These are phyloP conservation scores for Magnusiomyces fungicola DNA, from an alignment of 1,139 yeast species.

Conservation along the genomic window DNA sequence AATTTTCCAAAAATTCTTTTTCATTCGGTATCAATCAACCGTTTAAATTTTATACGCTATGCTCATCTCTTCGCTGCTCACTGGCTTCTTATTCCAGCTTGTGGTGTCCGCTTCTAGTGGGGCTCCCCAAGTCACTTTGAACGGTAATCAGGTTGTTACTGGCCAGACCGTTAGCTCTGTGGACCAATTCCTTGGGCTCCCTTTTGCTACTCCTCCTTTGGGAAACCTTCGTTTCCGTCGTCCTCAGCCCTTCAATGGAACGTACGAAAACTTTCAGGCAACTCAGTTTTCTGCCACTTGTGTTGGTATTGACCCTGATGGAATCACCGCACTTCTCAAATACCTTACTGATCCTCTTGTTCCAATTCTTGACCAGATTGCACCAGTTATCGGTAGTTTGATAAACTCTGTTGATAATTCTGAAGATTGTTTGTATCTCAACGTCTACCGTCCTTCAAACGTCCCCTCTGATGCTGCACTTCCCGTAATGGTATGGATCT, in stretches of 20 bases:
- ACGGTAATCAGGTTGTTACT: slow-evolving; percentile 8
- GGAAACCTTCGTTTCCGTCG: slow-evolving; percentile 22
- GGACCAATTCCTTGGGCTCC: slow-evolving; percentile 24
- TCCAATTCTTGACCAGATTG: neutral
- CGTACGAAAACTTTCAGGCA: slow-evolving; percentile 9
- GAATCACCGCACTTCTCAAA: neutral
- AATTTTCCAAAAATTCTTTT: no score
- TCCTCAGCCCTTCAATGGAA: slow-evolving; percentile 7
- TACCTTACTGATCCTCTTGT: neutral
- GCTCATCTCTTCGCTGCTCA: no score
- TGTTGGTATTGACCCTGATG: slow-evolving; percentile 5
- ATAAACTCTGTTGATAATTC: slow-evolving; percentile 4
- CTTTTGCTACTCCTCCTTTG: slow-evolving; percentile 25
- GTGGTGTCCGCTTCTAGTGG: no score
- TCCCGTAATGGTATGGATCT: slow-evolving; percentile 34
- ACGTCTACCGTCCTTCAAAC: slow-evolving; percentile 20
- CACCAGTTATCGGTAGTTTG: neutral
- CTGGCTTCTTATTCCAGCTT: no score
- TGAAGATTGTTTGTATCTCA: slow-evolving; percentile 24
- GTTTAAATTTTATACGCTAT: no score
- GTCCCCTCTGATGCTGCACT: slow-evolving; percentile 16
- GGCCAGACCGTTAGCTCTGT: slow-evolving; percentile 7
- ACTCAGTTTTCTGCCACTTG: slow-evolving; percentile 2
- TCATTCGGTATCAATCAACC: no score
- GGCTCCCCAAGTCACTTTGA: slow-evolving; percentile 9